These are phyloP conservation scores for Aspergillus piperis DNA, from an alignment of 2,329 filamentous ascomycete genomes.

Conservation along the genomic window DNA sequence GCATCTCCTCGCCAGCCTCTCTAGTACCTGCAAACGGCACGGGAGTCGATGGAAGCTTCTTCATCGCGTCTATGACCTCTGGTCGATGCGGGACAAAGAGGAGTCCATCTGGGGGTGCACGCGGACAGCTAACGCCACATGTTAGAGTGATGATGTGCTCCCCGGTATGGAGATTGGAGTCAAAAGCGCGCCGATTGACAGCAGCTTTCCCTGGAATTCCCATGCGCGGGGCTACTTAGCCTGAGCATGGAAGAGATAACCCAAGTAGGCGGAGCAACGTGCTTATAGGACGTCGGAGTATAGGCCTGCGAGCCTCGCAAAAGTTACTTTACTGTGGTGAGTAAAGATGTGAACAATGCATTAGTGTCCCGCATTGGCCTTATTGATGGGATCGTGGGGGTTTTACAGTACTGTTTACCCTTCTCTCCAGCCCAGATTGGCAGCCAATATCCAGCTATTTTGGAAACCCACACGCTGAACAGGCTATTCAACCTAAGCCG, in stretches of 20 bases:
- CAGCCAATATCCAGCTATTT: neutral
- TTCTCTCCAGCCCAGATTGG: neutral
- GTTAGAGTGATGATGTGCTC: conserved; percentile 18
- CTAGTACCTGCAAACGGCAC: conserved; percentile 13
- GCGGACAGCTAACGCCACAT: conserved; percentile 15
- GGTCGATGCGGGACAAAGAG: conserved; percentile 5
- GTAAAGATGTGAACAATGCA: neutral
- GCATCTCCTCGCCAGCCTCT: neutral
- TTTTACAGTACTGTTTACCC: too few relatives aligned
- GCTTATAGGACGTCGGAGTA: neutral
- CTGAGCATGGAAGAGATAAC: neutral
- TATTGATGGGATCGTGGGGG: conserved; percentile 3
- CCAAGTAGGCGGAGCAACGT: neutral
- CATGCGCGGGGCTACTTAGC: neutral
- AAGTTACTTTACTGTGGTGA: neutral
- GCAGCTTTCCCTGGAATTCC: neutral
- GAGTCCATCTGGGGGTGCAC: conserved; percentile 11
- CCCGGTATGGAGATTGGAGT: neutral
- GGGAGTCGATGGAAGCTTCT: conserved; percentile 16
- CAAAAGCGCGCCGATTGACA: neutral
- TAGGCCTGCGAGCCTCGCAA: neutral
- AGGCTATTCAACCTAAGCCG: neutral
- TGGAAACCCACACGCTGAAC: neutral
- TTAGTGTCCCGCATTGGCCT: conserved; percentile 1
- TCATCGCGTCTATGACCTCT: conserved; percentile 16